A percentile compares a stretch with the other conserved stretches of the same genome.
Evolutionary conservation across 768 basidiomycete species (phyloP).

Genomic region (Clavaria fumosa): DNA sequence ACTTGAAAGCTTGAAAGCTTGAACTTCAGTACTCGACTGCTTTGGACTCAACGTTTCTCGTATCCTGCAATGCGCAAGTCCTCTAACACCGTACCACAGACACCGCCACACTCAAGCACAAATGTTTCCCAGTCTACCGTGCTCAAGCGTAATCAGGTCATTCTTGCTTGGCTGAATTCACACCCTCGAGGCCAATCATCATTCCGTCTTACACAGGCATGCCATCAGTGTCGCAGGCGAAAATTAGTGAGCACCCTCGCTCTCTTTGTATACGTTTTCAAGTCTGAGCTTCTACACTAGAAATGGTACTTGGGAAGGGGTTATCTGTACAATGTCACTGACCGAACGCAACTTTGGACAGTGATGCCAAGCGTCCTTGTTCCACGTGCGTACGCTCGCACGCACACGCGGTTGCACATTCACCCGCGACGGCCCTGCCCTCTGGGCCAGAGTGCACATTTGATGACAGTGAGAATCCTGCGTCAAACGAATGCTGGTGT

Average conservation of each 20-base stretch:
- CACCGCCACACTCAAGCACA: conserved; percentile 15
- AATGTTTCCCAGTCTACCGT: conserved; percentile 28
- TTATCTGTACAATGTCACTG: no score
- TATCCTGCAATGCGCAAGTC: no score
- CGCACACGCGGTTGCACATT: conserved; percentile 49
- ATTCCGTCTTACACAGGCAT: no score
- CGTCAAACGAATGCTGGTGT: background rate
- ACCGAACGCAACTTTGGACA: no score
- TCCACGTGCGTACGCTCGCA: conserved; percentile 67
- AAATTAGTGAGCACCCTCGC: conserved; percentile 42
- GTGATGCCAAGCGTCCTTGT: conserved; percentile 64
- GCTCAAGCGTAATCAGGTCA: conserved; percentile 37
- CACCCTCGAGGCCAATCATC: no score
- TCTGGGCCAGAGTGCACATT: conserved; percentile 58
- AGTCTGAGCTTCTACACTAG: conserved; percentile 18
- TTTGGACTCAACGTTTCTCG: no score
- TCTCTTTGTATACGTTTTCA: conserved; percentile 4
- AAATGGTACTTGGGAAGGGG: conserved; percentile 49
- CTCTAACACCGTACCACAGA: no score
- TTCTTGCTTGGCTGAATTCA: no score
- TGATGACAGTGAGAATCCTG: conserved; percentile 40
- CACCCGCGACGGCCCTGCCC: conserved; percentile 36
- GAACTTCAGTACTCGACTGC: no score
- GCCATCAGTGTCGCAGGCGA: conserved; percentile 57
- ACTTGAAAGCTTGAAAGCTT: no score